Evolutionary conservation across 2,329 filamentous ascomycete species (phyloP).

Genomic region (Ophiostoma populinum): DNA sequence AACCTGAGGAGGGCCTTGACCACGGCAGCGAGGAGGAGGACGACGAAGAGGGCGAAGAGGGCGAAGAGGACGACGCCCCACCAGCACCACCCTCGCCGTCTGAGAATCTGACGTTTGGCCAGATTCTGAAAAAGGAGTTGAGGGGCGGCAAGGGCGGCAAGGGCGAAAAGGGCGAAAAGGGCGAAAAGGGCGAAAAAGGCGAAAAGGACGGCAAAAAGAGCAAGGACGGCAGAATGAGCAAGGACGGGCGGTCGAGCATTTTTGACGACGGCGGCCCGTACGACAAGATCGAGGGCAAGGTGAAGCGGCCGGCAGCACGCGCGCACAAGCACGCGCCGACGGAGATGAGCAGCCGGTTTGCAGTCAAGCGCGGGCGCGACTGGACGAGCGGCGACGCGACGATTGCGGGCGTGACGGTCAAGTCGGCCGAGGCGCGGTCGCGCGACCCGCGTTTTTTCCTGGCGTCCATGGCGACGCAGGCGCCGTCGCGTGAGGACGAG

Average conservation of each 20-base stretch:
- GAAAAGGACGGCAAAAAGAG: not conserved
- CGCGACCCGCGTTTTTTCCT: constrained; percentile 86
- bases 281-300: too few species aligned
- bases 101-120: constrained; percentile 8
- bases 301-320: constrained; percentile 18
- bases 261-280: too few species aligned
- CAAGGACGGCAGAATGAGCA: too few species aligned
- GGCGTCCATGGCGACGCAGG: constrained; percentile 28
- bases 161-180: not conserved
- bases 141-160: constrained; percentile 2
- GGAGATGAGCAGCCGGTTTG: constrained; percentile 64
- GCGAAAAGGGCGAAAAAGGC: not conserved
- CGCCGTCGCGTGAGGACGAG: constrained; percentile 27
- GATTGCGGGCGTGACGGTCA: constrained; percentile 32
- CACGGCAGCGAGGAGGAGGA: constrained; percentile 21
- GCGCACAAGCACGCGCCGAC: constrained; percentile 75
- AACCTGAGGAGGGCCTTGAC: constrained; percentile 16
- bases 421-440: constrained; percentile 20
- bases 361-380: constrained; percentile 65
- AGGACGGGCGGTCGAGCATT: constrained; percentile 21
- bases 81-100: constrained; percentile 4
- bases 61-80: constrained; percentile 7
- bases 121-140: constrained; percentile 7
- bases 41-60: constrained; percentile 1
- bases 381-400: constrained; percentile 10